Percentiles rank a stretch among this genome's conserved stretches.
Conservation (phyloP, 2,329 filamentous ascomycete species). For the Fusarium sp. region DNA sequence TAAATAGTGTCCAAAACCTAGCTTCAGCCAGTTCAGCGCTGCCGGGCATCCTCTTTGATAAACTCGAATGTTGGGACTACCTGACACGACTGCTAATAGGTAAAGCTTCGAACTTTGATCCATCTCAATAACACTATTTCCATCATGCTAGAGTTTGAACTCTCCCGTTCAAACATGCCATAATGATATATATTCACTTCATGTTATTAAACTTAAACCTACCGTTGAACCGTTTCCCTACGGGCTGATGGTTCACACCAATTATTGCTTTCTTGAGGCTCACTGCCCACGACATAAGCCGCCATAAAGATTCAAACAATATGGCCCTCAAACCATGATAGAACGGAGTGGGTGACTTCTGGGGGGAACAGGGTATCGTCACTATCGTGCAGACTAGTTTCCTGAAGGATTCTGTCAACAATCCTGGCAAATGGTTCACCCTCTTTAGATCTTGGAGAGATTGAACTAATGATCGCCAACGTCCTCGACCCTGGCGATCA, state of each 20-base stretch:
- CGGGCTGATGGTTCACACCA: not conserved
- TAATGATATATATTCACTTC: not conserved
- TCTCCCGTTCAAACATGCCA: not conserved
- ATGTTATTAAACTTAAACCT: not conserved
- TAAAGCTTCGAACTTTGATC: not conserved
- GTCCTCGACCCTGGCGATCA: not conserved
- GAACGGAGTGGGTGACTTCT: not conserved
- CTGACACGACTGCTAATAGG: not conserved
- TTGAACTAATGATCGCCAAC: not conserved
- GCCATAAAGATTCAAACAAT: not conserved
- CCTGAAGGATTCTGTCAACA: not conserved
- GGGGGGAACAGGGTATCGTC: not conserved
- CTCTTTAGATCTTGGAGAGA: not conserved
- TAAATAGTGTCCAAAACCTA: not conserved
- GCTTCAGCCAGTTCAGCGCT: not conserved
- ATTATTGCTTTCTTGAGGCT: too few species aligned
- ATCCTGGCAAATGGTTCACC: not conserved
- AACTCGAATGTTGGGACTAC: not conserved
- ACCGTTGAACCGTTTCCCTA: not conserved
- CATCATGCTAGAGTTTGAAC: not conserved
- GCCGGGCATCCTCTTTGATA: not conserved
- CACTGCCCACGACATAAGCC: not conserved
- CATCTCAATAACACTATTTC: not conserved
- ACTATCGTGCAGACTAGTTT: not conserved
- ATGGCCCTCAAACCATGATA: not conserved